Base-by-base conservation (phyloP, 2,329 filamentous ascomycete genomes). In the Magnaporthiopsis incrustans region DNA sequence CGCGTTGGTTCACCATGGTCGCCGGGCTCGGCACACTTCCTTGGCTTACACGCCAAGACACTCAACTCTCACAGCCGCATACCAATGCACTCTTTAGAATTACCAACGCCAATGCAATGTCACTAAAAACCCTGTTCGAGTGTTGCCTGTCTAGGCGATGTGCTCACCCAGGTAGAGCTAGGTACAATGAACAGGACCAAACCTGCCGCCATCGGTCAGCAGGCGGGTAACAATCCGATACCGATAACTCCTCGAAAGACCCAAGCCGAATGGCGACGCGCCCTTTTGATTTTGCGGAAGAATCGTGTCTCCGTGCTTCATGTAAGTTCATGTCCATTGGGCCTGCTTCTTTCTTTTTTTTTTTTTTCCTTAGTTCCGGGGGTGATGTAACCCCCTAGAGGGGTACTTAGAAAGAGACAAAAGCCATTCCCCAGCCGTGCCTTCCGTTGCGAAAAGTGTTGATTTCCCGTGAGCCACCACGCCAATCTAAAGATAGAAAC, bases 401-500 rank as follows among this genome's bases (percentile, higher is more conserved):
- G 50, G 53, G 53, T 26, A 30, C 44, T 33, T 57, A 35, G 30
- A 35, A 63, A 38, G 59, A 35, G 35, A 61, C 35, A 63, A 65
- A 65, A 65, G 62, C 64, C 62, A 64, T 65, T 63, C 60, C 58
- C 70, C 70, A 69, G 61, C 60, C 66, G 64, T 64, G 66, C 76
- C 76, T 72, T 75, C 77, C 77, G 77, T 78, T 76, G 77, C 75
- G 77, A 79, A 80, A 60, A 30, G 76, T 61, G 22, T 78, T 70
- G 68, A 74, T 75, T 78, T 77, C 77, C 79, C 76, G 73, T 77
- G 76, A 79, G 80, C 79, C 78, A 77, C 78, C 79, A 77, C 79
- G 79, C 79, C 79, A 79, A 80, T 81, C 79, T 81, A 81, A 79
- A 79, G 77, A 78, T 69, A 73, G 74, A 65, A 80, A 76, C 76